Base-by-base conservation (phyloP, 2,329 filamentous ascomycete genomes). In the Venturiaceae sp. region DNA sequence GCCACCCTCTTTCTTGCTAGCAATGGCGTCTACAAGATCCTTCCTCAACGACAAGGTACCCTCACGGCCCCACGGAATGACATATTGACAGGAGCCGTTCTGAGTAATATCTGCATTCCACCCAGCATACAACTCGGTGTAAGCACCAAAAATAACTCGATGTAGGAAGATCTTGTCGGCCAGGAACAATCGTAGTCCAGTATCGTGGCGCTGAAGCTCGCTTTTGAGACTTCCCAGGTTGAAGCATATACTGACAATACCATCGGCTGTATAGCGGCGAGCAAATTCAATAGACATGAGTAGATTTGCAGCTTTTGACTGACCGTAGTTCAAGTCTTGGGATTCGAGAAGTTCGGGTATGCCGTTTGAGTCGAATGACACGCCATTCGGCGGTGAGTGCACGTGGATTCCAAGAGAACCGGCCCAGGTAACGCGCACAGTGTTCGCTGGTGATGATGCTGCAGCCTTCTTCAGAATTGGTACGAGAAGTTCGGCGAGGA, bases 401-500 rank as follows among this genome's bases (percentile, higher is more conserved):
- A 58, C 3, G 28, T 63, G 62, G 26, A 66, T 55, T n/a, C 41
- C 60, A 5, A 64, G 59, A 16, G 65, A 66, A 1, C 62, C 54
- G 7, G 64, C 61, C 70, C 71, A 76, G 3, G 72, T 61, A 0
- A 76, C 68, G 13, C 74, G 66, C 5, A 73, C 69, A 11, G 62
- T 63, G 21, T 63, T 66, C 16, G 60, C 23, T 7, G 61, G 53
- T 3, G 59, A 61, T 8, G 50, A 58, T 47, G 60, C 57, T 1
- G 70, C 73, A 0, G 74, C 70, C 13, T 65, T 53, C 0, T 60
- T 37, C 3, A 77, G 64, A 6, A 70, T 33, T 0, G 74, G 73
- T 0, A 68, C 64, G 1, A 77, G 65, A 0, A 72, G 60, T 57
- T 74, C 64, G 0, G 70, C 74, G 50, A 77, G 69, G 0, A 75